These are phyloP conservation scores for Hymenoscyphus linearis DNA, from an alignment of 2,329 filamentous ascomycete genomes.

Conservation along the genomic window DNA sequence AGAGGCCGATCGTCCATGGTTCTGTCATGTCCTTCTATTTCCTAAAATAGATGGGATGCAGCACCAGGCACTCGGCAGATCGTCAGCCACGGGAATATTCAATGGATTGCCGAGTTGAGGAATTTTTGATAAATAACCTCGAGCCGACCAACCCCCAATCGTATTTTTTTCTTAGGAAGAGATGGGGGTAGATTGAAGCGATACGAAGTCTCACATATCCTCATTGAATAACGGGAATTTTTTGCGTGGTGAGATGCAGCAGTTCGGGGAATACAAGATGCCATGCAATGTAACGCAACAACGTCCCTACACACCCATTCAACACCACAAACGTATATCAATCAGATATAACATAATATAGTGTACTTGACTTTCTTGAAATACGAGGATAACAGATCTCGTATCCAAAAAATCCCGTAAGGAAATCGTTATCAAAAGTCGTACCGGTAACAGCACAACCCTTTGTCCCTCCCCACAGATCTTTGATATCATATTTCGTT, in stretches of 20 bases:
- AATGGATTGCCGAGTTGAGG: background rate
- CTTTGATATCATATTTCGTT: background rate
- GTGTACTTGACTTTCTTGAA: too few relatives aligned
- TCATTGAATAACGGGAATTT: background rate
- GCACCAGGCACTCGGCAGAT: too few relatives aligned
- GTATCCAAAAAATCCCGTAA: too few relatives aligned
- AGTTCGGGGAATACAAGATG: background rate
- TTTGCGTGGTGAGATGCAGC: too few relatives aligned
- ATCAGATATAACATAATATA: too few relatives aligned
- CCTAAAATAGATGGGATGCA: background rate
- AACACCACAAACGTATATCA: too few relatives aligned
- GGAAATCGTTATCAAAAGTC: too few relatives aligned
- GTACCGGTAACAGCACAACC: background rate
- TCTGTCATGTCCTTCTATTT: background rate
- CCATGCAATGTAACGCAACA: background rate
- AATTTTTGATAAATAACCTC: background rate
- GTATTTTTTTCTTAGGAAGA: background rate
- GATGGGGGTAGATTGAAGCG: background rate
- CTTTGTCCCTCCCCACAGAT: background rate
- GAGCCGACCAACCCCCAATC: too few relatives aligned
- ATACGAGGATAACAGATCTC: too few relatives aligned
- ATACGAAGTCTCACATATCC: background rate
- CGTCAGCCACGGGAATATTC: too few relatives aligned
- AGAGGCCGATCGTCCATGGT: too few relatives aligned
- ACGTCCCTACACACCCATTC: background rate